A percentile compares a stretch with the other conserved stretches of the same genome.
phyloP scores from a whole-genome alignment of 2,329 filamentous ascomycete genomes.

The Talaromyces amestolkiae region DNA sequence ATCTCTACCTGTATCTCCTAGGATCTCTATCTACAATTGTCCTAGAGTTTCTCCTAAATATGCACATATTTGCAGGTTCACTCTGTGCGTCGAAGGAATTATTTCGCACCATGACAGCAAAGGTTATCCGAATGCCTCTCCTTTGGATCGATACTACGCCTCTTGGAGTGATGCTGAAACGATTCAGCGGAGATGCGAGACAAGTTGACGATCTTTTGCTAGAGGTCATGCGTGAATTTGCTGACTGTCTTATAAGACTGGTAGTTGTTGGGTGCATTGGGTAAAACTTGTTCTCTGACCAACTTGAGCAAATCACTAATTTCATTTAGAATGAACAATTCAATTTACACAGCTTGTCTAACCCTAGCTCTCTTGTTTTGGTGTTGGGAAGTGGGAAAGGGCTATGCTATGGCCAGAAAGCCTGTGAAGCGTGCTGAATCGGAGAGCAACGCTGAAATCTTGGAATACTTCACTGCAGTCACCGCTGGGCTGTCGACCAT shows the following conservation, averaged over 20 bases:
- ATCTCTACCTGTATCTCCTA: neutral
- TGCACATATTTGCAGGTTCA: conserved; percentile 37
- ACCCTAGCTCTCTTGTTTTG: conserved; percentile 57
- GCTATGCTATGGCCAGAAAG: neutral
- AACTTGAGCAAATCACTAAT: conserved; percentile 50
- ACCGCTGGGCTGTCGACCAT: conserved; percentile 72
- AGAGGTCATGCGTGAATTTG: conserved; percentile 51
- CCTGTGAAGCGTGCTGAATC: conserved; percentile 34
- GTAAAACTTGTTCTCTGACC: conserved; percentile 64
- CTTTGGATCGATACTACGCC: conserved; percentile 79
- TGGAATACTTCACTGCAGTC: conserved; percentile 73
- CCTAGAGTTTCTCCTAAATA: neutral
- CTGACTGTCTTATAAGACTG: conserved; percentile 49
- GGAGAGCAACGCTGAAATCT: conserved; percentile 73
- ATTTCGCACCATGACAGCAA: conserved; percentile 65
- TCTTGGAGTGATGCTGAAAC: conserved; percentile 71
- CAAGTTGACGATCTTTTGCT: conserved; percentile 62
- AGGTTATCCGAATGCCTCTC: conserved; percentile 68
- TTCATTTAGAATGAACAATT: conserved; percentile 58
- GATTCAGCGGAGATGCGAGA: conserved; percentile 71
- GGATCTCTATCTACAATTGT: neutral
- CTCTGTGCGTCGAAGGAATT: conserved; percentile 66
- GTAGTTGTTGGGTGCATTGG: conserved; percentile 65
- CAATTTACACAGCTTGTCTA: conserved; percentile 50
- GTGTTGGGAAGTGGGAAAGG: conserved; percentile 42